Percentiles rank a stretch among this genome's conserved stretches.
These are phyloP conservation scores for Hypoxylon sp. DNA, from an alignment of 2,329 filamentous ascomycete species.

Conservation along the genomic window DNA sequence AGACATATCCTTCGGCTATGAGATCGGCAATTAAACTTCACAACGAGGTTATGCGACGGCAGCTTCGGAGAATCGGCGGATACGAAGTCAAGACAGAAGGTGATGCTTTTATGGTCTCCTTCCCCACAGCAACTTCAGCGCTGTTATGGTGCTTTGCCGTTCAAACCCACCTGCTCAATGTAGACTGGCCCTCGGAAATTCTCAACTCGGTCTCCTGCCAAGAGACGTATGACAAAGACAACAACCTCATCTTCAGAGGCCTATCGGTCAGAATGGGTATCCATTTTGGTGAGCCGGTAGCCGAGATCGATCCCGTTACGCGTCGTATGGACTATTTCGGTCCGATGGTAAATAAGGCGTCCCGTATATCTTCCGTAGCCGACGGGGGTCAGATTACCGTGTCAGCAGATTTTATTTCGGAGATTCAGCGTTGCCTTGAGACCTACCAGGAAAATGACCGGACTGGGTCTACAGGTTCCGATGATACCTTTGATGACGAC, in stretches of 20 bases:
- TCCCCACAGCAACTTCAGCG: slow-evolving; percentile 94
- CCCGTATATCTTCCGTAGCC: slow-evolving; percentile 92
- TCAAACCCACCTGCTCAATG: slow-evolving; percentile 87
- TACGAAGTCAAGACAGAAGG: slow-evolving; percentile 99
- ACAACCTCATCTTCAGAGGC: slow-evolving; percentile 91
- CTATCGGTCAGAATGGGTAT: slow-evolving; percentile 97
- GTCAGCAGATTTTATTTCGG: slow-evolving; percentile 95
- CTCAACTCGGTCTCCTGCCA: slow-evolving; percentile 88
- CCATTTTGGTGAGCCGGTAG: slow-evolving; percentile 94
- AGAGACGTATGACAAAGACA: slow-evolving; percentile 85
- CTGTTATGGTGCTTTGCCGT: slow-evolving; percentile 97
- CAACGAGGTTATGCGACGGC: slow-evolving; percentile 95
- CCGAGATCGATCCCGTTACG: slow-evolving; percentile 95
- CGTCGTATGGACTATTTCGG: slow-evolving; percentile 99
- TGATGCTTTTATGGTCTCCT: slow-evolving; percentile 99
- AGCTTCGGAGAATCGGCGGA: slow-evolving; percentile 92
- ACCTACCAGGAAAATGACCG: slow-evolving; percentile 89
- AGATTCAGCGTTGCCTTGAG: slow-evolving; percentile 92
- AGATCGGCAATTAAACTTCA: slow-evolving; percentile 96
- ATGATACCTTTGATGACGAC: slow-evolving; percentile 84
- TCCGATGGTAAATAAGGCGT: slow-evolving; percentile 98
- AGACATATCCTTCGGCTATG: slow-evolving; percentile 95
- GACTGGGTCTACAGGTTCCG: slow-evolving; percentile 75
- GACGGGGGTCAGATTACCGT: slow-evolving; percentile 98
- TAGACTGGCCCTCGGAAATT: slow-evolving; percentile 94